phyloP scores from a whole-genome alignment of 148 eudicot species.

The Cornus suecica region DNA sequence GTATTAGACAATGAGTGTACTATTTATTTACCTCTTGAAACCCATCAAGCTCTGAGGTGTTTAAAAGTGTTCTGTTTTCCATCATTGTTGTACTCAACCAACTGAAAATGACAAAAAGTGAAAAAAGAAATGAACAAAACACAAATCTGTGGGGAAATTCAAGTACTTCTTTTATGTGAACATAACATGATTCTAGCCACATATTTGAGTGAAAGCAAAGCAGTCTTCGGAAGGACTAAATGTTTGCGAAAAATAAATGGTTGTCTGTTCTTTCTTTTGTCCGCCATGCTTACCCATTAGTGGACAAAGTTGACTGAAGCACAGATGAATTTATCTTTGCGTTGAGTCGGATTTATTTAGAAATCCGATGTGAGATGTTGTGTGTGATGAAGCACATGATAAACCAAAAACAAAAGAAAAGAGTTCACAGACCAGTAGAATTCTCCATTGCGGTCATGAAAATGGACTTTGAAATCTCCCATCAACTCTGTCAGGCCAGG shows the following conservation, averaged over 20 bases:
- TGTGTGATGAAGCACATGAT: neutral
- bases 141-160: no score
- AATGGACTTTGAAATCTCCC: slow-evolving; percentile 90
- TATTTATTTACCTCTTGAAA: slow-evolving; percentile 76
- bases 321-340: neutral
- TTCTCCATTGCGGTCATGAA: slow-evolving; percentile 94
- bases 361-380: neutral
- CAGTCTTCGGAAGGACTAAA: no score
- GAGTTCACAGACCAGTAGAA: slow-evolving; percentile 66
- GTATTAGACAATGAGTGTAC: neutral
- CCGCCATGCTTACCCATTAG: neutral
- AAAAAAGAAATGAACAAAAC: neutral
- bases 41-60: slow-evolving; percentile 67
- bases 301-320: neutral
- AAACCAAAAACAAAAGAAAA: neutral
- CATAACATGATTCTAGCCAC: no score
- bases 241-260: no score
- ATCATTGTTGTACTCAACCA: slow-evolving; percentile 92
- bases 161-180: no score
- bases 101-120: slow-evolving; percentile 39
- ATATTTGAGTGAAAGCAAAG: no score
- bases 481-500: slow-evolving; percentile 77
- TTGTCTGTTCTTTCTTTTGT: neutral
- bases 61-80: slow-evolving; percentile 55
- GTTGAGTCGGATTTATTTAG: neutral